Conservation (phyloP, 306 rosid species). For the Quercus gilva region DNA sequence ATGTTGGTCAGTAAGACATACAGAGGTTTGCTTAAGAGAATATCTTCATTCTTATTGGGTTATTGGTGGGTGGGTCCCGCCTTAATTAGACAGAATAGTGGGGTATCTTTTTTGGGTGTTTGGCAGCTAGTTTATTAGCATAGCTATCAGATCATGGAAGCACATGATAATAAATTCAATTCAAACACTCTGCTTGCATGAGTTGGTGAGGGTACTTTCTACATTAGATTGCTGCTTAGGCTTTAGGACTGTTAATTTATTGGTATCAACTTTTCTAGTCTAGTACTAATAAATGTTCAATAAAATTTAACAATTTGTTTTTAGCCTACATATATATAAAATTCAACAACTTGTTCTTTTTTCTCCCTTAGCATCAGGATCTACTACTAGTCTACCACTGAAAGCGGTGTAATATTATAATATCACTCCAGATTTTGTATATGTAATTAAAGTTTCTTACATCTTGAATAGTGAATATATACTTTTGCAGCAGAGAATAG, state of each 20-base stretch:
- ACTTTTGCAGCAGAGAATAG: no score
- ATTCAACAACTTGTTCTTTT: background rate
- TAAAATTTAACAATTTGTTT: no score
- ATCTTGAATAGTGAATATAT: no score
- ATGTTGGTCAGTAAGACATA: constrained; percentile 25
- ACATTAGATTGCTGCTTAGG: constrained; percentile 22
- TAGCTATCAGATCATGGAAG: constrained; percentile 60
- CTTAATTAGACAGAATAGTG: constrained; percentile 33
- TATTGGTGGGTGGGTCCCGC: constrained; percentile 56
- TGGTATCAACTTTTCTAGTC: background rate
- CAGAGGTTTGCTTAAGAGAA: constrained; percentile 39
- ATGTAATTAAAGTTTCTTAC: no score
- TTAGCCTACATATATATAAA: no score
- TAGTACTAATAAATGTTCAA: no score
- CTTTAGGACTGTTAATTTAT: constrained; percentile 17
- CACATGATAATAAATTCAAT: constrained; percentile 50
- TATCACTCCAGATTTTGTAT: no score
- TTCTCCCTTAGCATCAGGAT: background rate
- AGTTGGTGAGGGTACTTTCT: constrained; percentile 22
- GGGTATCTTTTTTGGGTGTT: constrained; percentile 57
- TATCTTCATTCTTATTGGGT: constrained; percentile 47
- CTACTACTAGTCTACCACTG: background rate
- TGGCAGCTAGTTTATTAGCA: constrained; percentile 34
- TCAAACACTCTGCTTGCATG: constrained; percentile 14
- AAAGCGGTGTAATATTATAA: no score